Conservation (phyloP, 2,329 filamentous ascomycete species). For the Colletotrichum brevisporum region DNA sequence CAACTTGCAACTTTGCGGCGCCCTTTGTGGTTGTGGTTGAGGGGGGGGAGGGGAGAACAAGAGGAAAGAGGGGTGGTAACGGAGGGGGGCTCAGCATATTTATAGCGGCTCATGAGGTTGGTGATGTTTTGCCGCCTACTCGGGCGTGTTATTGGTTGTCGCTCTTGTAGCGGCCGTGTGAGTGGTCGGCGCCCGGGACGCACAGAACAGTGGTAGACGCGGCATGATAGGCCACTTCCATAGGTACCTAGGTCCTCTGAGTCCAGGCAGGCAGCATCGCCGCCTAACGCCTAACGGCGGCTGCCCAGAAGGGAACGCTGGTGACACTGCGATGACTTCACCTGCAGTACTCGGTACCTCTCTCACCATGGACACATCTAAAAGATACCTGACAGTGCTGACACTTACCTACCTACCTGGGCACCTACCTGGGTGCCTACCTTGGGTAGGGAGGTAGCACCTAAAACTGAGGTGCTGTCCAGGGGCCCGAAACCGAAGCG, state of each 20-base stretch:
- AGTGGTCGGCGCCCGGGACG: constrained; percentile 13
- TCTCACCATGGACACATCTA: neutral
- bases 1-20: constrained; percentile 69
- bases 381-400: too few species aligned
- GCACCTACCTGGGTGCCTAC: constrained; percentile 17
- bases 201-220: constrained; percentile 8
- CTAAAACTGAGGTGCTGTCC: neutral
- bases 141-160: constrained; percentile 39
- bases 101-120: constrained; percentile 49
- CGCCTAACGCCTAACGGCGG: constrained; percentile 33
- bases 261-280: constrained; percentile 40
- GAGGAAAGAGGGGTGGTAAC: constrained; percentile 44
- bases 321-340: constrained; percentile 17
- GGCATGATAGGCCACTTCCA: constrained; percentile 30
- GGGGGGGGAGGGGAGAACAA: constrained; percentile 65
- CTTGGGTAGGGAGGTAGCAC: neutral
- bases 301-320: constrained; percentile 27
- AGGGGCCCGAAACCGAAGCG: constrained; percentile 1
- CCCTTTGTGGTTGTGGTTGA: constrained; percentile 65
- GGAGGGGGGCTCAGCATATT: constrained; percentile 48
- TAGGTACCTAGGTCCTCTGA: neutral
- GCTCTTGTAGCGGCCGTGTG: constrained; percentile 25
- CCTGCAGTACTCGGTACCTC: constrained; percentile 12
- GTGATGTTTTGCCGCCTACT: constrained; percentile 32
- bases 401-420: neutral